Evolutionary conservation across 805 yeast species (phyloP).

Genomic region (Saccharomycopsis malanga): DNA sequence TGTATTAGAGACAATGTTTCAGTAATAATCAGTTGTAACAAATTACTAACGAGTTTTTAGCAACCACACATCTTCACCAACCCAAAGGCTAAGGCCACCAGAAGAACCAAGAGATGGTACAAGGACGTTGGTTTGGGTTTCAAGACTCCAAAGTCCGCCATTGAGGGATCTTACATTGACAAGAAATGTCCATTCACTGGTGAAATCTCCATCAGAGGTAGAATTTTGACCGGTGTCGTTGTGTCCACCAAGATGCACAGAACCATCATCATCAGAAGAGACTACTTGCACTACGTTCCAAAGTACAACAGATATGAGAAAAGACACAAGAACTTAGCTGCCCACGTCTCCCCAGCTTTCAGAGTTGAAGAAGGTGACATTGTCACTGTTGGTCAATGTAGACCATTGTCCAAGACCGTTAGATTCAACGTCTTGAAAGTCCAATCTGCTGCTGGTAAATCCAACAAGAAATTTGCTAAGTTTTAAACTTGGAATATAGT

Average conservation of each 20-base stretch:
- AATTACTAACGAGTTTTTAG: constrained; percentile 38
- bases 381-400: constrained; percentile 99
- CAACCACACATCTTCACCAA: constrained; percentile 99
- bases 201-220: constrained; percentile 97
- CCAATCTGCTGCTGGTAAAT: constrained; percentile 77
- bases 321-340: constrained; percentile 99
- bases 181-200: constrained; percentile 99
- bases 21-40: too few species aligned
- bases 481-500: too few species aligned
- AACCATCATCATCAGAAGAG: constrained; percentile 99
- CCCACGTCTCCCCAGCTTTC: constrained; percentile 99
- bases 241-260: constrained; percentile 99
- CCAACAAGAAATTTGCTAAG: constrained; percentile 93
- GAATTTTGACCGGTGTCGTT: constrained; percentile 98
- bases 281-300: constrained; percentile 99
- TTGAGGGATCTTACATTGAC: constrained; percentile 98
- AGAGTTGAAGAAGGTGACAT: constrained; percentile 98
- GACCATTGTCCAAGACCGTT: constrained; percentile 99
- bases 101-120: constrained; percentile 99
- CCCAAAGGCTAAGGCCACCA: constrained; percentile 98
- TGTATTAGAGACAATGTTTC: too few species aligned
- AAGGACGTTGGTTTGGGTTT: constrained; percentile 99
- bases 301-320: constrained; percentile 99
- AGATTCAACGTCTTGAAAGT: constrained; percentile 99
- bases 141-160: constrained; percentile 99